A percentile compares a stretch with the other conserved stretches of the same genome.
phyloP scores from a whole-genome alignment of 805 yeast species.

The Yarrowia sp. region DNA sequence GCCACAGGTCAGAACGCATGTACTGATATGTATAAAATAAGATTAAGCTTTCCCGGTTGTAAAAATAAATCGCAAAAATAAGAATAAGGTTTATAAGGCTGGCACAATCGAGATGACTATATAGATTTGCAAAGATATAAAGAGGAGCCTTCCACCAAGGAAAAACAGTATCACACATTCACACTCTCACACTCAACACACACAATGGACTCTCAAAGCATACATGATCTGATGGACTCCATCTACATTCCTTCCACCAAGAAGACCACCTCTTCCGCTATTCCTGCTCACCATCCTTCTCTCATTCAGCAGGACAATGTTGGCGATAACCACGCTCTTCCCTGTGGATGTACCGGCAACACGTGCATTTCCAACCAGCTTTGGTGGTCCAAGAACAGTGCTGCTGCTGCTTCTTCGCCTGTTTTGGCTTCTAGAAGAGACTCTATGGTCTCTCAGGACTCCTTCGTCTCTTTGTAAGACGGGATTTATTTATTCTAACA shows the following conservation, averaged over 20 bases:
- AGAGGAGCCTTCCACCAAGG: not conserved
- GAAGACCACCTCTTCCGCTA: not conserved
- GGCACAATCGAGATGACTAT: slow-evolving; percentile 10
- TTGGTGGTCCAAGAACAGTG: slow-evolving; percentile 22
- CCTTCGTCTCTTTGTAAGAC: not conserved
- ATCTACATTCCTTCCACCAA: slow-evolving; percentile 26
- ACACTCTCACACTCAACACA: not conserved
- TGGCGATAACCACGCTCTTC: not conserved
- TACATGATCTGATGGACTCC: slow-evolving; percentile 24
- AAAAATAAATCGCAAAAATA: not conserved
- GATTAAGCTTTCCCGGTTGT: not conserved
- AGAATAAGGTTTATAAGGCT: not conserved
- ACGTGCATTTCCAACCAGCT: slow-evolving; percentile 20
- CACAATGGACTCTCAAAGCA: slow-evolving; percentile 25
- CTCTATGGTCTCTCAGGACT: slow-evolving; percentile 20
- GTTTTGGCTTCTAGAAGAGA: slow-evolving; percentile 12
- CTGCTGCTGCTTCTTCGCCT: slow-evolving; percentile 4
- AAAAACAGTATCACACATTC: not conserved
- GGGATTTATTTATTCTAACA: not conserved
- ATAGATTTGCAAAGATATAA: slow-evolving; percentile 18
- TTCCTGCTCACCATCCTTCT: slow-evolving; percentile 28
- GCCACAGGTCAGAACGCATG: slow-evolving; percentile 1
- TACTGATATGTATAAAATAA: not conserved
- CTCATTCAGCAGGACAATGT: slow-evolving; percentile 25
- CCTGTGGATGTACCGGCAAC: slow-evolving; percentile 25